Evolutionary conservation across 1,284 basidiomycete species (phyloP).

Genomic region (Fomes fomentarius): DNA sequence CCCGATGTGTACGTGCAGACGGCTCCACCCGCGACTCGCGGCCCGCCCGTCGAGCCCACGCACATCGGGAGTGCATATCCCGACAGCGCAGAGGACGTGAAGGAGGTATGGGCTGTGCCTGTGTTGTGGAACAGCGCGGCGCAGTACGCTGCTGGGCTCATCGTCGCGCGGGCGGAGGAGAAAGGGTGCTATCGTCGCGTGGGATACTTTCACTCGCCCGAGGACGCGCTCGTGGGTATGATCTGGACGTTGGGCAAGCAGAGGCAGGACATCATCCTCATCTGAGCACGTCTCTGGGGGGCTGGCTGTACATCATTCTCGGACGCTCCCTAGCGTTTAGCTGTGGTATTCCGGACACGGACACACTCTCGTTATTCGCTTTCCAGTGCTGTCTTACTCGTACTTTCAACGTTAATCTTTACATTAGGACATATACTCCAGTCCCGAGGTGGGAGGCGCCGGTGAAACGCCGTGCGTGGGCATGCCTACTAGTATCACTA

Average conservation of each 20-base stretch:
- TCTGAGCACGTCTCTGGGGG: not conserved
- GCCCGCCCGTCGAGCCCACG: not conserved
- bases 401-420: too few relatives aligned
- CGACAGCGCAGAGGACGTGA: slow-evolving; percentile 7
- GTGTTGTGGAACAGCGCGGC: slow-evolving; percentile 9
- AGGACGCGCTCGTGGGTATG: slow-evolving; percentile 6
- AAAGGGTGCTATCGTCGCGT: not conserved
- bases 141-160: slow-evolving; percentile 12
- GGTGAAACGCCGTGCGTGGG: too few relatives aligned
- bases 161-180: slow-evolving; percentile 6
- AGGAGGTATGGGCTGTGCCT: slow-evolving; percentile 16
- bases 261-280: slow-evolving; percentile 8
- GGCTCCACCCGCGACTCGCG: not conserved
- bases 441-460: too few relatives aligned
- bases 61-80: slow-evolving; percentile 18
- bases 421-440: too few relatives aligned
- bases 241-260: slow-evolving; percentile 8
- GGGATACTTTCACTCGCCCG: slow-evolving; percentile 8
- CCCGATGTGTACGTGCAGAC: slow-evolving; percentile 11
- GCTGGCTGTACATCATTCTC: too few relatives aligned
- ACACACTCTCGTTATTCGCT: too few relatives aligned
- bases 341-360: too few relatives aligned
- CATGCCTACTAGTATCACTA: too few relatives aligned
- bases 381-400: too few relatives aligned
- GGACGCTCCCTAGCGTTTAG: too few relatives aligned